Evolutionary conservation across 2,329 filamentous ascomycete species (phyloP).

Genomic region (Paramyrothecium sp.): DNA sequence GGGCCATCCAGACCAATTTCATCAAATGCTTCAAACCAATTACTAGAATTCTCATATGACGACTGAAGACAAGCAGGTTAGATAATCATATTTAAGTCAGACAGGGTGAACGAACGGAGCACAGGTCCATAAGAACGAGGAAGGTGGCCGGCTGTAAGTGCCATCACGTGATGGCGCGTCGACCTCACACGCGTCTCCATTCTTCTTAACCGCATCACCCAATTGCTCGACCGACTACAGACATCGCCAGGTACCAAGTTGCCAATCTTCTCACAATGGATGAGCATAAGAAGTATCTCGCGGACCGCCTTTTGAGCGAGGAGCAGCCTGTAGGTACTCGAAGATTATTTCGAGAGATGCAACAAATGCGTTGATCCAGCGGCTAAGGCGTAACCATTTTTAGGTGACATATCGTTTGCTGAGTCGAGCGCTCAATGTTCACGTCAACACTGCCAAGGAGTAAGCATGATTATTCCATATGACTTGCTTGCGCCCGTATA

Average conservation of each 20-base stretch:
- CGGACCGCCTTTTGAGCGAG: slow-evolving; percentile 74
- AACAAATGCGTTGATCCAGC: background rate
- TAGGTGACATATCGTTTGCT: slow-evolving; percentile 86
- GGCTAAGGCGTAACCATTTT: slow-evolving; percentile 10
- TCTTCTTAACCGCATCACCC: background rate
- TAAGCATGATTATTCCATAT: slow-evolving; percentile 36
- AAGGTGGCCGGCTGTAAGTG: background rate
- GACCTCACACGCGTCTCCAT: slow-evolving; percentile 13
- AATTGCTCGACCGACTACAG: too few relatives aligned
- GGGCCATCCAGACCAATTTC: too few relatives aligned
- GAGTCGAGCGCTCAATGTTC: slow-evolving; percentile 78
- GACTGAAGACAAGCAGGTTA: too few relatives aligned
- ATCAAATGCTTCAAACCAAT: too few relatives aligned
- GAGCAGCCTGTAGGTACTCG: slow-evolving; percentile 60
- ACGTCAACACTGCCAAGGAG: slow-evolving; percentile 89
- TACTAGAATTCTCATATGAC: too few relatives aligned
- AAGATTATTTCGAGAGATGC: background rate
- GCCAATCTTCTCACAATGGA: slow-evolving; percentile 38
- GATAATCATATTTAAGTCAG: too few relatives aligned
- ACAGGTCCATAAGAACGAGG: background rate
- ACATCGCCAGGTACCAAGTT: background rate
- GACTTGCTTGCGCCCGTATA: slow-evolving; percentile 6
- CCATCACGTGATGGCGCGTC: slow-evolving; percentile 34
- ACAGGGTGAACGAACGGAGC: background rate
- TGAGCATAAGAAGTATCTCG: slow-evolving; percentile 70